Base-by-base conservation (phyloP, 139 green algal genomes). In the Chlorella sp. region DNA sequence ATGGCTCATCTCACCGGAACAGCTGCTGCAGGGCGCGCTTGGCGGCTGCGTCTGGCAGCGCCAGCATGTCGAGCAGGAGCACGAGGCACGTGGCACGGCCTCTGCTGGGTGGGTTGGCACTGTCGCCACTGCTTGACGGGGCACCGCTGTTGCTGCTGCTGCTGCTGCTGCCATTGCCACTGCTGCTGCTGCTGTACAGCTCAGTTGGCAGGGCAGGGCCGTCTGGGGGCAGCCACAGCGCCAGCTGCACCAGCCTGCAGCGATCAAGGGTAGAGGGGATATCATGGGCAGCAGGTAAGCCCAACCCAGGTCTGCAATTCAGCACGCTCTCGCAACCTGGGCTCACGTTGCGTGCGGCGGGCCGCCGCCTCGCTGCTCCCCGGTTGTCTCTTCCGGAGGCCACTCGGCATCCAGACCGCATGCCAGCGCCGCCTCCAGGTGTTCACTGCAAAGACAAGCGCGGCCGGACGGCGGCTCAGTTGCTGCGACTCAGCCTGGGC, bases 371-470 rank as follows among this genome's bases (percentile, higher is more conserved):
- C n/a, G 80, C 5, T 58, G 46, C 41, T 87, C 56, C 14, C 30
- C 30, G 30, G 30, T 3, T 3, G 38, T 58, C 38, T 82, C 68
- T 41, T 86, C 78, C 8, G 87, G 87, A n/a, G 73, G 84, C 87
- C 87, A 90, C 30, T 90, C 87, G 7, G 68, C 85, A 70, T 90
- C 87, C 3, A 90, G 65, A 16, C 56, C 86, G 51, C 73, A 85
- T 38, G 73, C 73, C 30, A 82, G 17, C 2, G 86, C 54, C 32
- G 20, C 70, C 0, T 86, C 85, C 11, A 85, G 19, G 34, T 75
- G 40, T 5, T 81, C 40, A 13, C 84, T 87, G 84, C 84, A 73
- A 4, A 0, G 11, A 11, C 8, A 11, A 11, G 11, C 8, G 46
- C 8, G 8, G 11, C 46, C 8, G 46, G 8, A 54, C 8, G 46